Conservation (phyloP, 345 rosid genomes). For the Euclidium syriacum region DNA sequence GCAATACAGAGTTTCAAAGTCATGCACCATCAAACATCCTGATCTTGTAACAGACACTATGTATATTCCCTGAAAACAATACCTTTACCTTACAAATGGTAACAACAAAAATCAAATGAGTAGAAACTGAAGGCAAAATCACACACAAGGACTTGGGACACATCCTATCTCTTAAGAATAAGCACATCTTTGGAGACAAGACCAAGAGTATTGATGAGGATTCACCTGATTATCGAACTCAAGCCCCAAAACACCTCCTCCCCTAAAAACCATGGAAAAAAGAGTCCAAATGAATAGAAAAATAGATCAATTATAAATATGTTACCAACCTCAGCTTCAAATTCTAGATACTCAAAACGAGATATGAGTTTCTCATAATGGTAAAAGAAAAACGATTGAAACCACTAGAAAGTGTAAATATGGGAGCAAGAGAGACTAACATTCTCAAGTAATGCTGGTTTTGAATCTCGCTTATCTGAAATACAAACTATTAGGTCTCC, state of each 20-base stretch:
- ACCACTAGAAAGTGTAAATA: not conserved
- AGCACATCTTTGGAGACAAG: not conserved
- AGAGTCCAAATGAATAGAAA: not conserved
- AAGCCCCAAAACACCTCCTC: slow-evolving; percentile 52
- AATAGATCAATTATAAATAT: not conserved
- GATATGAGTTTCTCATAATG: too few species aligned
- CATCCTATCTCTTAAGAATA: not conserved
- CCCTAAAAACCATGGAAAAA: slow-evolving; percentile 34
- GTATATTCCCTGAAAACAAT: slow-evolving; percentile 66
- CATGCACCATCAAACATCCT: slow-evolving; percentile 85
- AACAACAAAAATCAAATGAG: slow-evolving; percentile 2
- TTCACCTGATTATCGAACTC: slow-evolving; percentile 84
- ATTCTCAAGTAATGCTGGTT: not conserved
- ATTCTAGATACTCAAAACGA: not conserved
- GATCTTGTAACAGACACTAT: slow-evolving; percentile 70
- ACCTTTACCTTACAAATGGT: not conserved
- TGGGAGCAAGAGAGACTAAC: slow-evolving; percentile 14
- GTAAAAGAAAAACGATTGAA: not conserved
- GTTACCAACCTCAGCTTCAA: not conserved
- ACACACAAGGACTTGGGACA: not conserved
- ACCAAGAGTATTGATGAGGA: not conserved
- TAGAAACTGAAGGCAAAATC: not conserved
- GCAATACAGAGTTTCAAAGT: slow-evolving; percentile 75
- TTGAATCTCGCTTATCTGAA: slow-evolving; percentile 26
- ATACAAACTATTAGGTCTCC: slow-evolving; percentile 9